Percentiles rank a stretch among this genome's conserved stretches.
phyloP scores from a whole-genome alignment of 2,329 filamentous ascomycete genomes.

The Curvularia sp. region DNA sequence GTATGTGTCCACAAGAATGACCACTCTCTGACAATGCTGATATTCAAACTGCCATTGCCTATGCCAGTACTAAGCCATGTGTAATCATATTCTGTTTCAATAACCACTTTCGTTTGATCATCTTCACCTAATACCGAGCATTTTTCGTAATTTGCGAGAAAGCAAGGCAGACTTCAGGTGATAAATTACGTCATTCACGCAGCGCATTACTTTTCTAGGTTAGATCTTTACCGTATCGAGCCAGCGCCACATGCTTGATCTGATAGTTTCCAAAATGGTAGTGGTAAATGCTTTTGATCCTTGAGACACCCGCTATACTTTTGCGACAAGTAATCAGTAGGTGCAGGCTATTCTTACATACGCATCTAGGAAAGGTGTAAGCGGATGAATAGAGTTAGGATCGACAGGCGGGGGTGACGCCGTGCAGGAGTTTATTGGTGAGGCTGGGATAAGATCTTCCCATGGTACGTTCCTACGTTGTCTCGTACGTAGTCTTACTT shows the following conservation, averaged over 20 bases:
- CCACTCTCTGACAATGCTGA: neutral
- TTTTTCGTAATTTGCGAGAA: neutral
- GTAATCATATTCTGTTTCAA: neutral
- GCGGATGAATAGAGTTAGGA: neutral
- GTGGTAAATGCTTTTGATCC: neutral
- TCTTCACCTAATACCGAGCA: neutral
- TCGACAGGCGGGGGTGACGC: neutral
- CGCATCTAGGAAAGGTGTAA: neutral
- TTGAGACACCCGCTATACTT: neutral
- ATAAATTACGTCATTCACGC: neutral
- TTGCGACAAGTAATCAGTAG: neutral
- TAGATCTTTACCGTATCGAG: neutral
- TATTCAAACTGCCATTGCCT: neutral
- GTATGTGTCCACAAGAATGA: neutral
- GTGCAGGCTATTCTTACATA: neutral
- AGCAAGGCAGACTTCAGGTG: neutral
- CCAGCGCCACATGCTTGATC: neutral
- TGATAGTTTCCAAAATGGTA: neutral
- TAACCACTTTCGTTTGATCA: neutral
- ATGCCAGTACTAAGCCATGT: neutral
- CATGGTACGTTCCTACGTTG: neutral
- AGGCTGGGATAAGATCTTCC: neutral
- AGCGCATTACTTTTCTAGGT: neutral
- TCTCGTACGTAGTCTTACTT: neutral
- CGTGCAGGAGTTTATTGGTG: neutral